phyloP scores from a whole-genome alignment of 345 rosid genomes.

The Balakata baccata region DNA sequence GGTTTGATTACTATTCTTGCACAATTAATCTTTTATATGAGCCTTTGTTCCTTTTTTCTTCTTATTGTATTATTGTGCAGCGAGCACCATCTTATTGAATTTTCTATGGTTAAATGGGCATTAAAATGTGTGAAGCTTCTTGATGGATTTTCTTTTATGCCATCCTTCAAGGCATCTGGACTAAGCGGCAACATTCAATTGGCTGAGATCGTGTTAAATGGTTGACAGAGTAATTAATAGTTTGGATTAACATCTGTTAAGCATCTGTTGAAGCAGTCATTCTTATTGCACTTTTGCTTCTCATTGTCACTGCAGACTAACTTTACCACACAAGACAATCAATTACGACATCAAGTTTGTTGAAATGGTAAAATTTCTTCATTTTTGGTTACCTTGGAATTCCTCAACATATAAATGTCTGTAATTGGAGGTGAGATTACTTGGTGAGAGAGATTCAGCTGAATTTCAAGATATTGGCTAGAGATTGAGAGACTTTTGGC shows the following conservation, averaged over 20 bases:
- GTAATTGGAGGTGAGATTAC: constrained; percentile 1
- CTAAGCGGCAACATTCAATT: constrained; percentile 72
- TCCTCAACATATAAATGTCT: not conserved
- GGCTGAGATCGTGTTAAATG: constrained; percentile 54
- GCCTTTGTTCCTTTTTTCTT: constrained; percentile 2
- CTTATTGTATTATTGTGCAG: constrained; percentile 35
- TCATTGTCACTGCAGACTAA: constrained; percentile 19
- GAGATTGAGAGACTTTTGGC: not conserved
- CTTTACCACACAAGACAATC: constrained; percentile 14
- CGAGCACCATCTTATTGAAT: constrained; percentile 88
- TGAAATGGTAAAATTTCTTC: not conserved
- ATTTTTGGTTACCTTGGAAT: not conserved
- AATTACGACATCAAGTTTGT: not conserved
- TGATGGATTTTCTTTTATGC: constrained; percentile 81
- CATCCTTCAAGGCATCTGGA: constrained; percentile 56
- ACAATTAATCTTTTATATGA: not conserved
- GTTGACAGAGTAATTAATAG: constrained; percentile 17
- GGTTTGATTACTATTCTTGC: not conserved
- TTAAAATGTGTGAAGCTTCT: constrained; percentile 68
- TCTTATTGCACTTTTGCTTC: constrained; percentile 18
- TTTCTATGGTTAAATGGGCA: constrained; percentile 87
- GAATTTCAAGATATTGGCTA: constrained; percentile 1
- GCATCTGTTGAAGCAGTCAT: constrained; percentile 1
- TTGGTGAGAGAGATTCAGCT: not conserved
- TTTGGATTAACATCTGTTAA: constrained; percentile 5